Evolutionary conservation across 257 asterid species (phyloP), one percentile per base, ranked within the genome.

Genomic region (Solanum etuberosum): DNA sequence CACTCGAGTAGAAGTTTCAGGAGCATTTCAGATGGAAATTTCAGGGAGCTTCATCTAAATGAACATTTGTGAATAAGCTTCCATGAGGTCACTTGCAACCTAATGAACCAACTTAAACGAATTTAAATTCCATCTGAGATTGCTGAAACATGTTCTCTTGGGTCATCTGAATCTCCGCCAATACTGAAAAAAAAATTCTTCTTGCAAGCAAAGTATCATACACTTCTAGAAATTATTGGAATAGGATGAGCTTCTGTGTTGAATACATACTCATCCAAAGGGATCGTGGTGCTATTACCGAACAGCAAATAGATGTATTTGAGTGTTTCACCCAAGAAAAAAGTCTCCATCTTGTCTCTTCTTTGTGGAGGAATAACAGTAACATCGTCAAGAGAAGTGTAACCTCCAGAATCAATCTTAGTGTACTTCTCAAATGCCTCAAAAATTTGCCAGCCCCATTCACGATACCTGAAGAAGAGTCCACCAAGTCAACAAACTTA

Each of bases 191-290:
- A 0, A 54, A 6, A 27, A 0, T 18, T 48, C 70, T 51, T 51
- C 85, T 81, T 5, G 43, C 43, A 70, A 31, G 16, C 78, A 83
- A 59, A 83, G 85, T 78, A 42, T 91, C 92, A 91, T 80, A 86
- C 88, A 76, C 83, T 88, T 92, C 88, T 91, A 86, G 90, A 85
- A 86, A 86, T 87, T 86, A 94, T 92, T 20, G 99, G 99, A 65
- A 97, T 87, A 9, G 99, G 99, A 92, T 97, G 99, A 90, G 99
- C 98, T 92, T 97, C 98, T 61, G 98, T 96, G 93, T 97, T 97
- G 68, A 96, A 97, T 77, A 95, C 96, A 88, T 91, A 97, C 94
- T 92, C 91, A 91, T 95, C 98, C 93, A 96, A 87, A 4, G 99
- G 99, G 89, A 97, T 90, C 32, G 86, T 86, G 85, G 90, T 68